Base-by-base conservation (phyloP, 371 early-diverging fungal species). In the Actinomucor elegans region DNA sequence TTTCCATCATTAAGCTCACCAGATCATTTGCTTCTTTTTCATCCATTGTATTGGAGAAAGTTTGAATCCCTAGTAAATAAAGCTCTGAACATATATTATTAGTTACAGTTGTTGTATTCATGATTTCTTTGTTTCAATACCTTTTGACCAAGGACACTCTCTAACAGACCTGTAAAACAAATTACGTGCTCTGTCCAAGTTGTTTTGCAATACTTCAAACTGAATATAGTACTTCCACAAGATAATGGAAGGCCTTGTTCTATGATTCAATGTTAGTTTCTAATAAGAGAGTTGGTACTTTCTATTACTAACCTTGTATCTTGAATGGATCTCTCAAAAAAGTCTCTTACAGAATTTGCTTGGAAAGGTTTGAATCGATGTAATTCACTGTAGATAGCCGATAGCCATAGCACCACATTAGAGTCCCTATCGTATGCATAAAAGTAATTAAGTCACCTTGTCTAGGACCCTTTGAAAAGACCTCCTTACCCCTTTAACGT, bases 131-230 rank as follows among this genome's bases (percentile, higher is more conserved):
- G 29, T 18, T 21, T 14, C 58, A 21, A 10, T 46, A 84, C 84
- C 81, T 75, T 88, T 88, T 27, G 81, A 77, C 88, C 88, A 88
- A 11, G 88, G 88, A 62, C 88, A 88, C 44, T 81, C 81, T 28
- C 81, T 73, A 11, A 88, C 52, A 7, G 86, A 78, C 6, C 83
- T 70, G 59, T 79, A 86, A 38, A 81, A 77, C 24, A 88, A 52
- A 31, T 62, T 44, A 33, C 78, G 80, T 18, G 84, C 83, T 53
- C 57, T 64, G 7, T 56, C 58, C 3, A 40, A 31, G 32, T 80
- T 64, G 5, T 62, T 64, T 41, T 73, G 55, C 17, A 60, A 52
- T 6, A 74, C 42, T 55, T 88, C 88, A 59, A 83, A 80, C 31
- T 81, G 63, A 46, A 88, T 80, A 51, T 79, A 82, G 1, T 75